Base-by-base conservation (phyloP, 148 eudicot genomes). In the Cornus suecica region DNA sequence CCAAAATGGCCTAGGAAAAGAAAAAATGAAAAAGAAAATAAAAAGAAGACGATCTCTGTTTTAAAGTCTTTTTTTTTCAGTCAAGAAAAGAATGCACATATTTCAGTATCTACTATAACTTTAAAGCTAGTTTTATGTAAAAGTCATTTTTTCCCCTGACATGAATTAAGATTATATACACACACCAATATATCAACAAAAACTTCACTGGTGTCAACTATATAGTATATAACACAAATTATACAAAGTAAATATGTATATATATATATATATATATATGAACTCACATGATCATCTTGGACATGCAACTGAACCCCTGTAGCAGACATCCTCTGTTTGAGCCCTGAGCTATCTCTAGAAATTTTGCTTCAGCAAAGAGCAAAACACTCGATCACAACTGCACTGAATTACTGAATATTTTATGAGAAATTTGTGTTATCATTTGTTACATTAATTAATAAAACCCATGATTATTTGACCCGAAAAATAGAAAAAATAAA, bases 221-320 rank as follows among this genome's bases (percentile, higher is more conserved):
- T 37, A 37, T 37, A 6, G 42, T 10, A 37, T 37, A 37, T 31
- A 56, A n/a, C n/a, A n/a, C n/a, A n/a, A n/a, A n/a, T n/a, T 13
- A 41, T 22, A 15, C 27, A 25, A 0, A n/a, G n/a, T n/a, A n/a
- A n/a, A 20, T 10, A 37, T 13, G 71, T 0, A 2, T 14, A 15
- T 11, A 65, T 51, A 65, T 3, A 80, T 72, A 32, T 64, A 24
- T 42, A 37, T 6, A 10, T 6, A 37, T 37, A 37, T 6, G 42
- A 37, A 32, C 64, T 76, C 76, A 76, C 82, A 37, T 68, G 71
- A 62, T 79, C 65, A 60, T 72, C 75, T 78, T 71, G 66, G 29
- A 76, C 29, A 20, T 69, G 30, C 52, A 81, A 78, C 13, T 42
- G 75, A 68, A 84, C 77, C 24, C 69, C 60, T 8, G 22, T 1